Evolutionary conservation across 805 yeast genomes (phyloP), one percentile per base, ranked within the genome.

Genomic region (Starmera pachycereana): DNA sequence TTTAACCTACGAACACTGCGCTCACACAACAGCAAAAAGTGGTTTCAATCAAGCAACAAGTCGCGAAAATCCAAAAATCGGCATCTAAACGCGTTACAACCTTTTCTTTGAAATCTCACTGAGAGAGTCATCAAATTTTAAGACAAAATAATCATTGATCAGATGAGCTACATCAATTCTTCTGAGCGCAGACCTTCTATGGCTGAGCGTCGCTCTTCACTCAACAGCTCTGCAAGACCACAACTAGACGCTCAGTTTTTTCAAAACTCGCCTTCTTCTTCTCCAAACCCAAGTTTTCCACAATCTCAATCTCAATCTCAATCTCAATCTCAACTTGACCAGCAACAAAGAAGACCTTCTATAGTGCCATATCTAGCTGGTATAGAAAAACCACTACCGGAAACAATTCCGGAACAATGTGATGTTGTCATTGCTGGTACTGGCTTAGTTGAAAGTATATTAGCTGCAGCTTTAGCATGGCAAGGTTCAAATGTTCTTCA

Each of bases 401-500:
- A 65, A 16, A 52, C 61, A 4, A 71, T 76, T 30, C 78, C 92
- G 7, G 85, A 80, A 27, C 65, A 79, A 45, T 85, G 87, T 50
- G 98, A 92, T 56, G 95, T 92, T 12, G 69, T 92, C 28, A 83
- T 92, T 41, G 76, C 83, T 47, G 98, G 98, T 31, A 90, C 98
- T 0, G 97, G 97, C 4, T 68, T 92, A 33, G 81, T 79, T 2
- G 96, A 92, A 58, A 76, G 87, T 49, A 78, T 92, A 11, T 62
- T 88, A 37, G 96, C 97, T 0, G 95, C 97, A 11, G 90, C 97
- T 0, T 68, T 92, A 36, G 82, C 97, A 11, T 92, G 98, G 97
- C 96, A 87, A 52, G 98, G 98, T n/a, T 78, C 92, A n/a, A 78
- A 73, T 47, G 97, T 92, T 8, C 65, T 92, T 35, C 98, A 92